Evolutionary conservation across 805 yeast species (phyloP), one percentile per base, ranked within the genome.

Genomic region (Vanderwaltozyma verrucispora): DNA sequence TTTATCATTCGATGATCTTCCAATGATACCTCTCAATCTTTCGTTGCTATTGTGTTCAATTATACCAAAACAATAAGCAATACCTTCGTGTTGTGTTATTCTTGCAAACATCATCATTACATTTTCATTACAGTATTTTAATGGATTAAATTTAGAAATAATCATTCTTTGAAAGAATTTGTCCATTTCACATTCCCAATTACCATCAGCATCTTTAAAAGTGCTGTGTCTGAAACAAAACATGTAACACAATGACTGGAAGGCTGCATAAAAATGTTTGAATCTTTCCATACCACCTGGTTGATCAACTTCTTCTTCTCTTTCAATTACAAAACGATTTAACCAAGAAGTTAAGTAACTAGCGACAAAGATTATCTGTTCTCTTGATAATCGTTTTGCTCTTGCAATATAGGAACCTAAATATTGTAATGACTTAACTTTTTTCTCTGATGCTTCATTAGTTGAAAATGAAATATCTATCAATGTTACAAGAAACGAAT

Each of bases 51-150:
- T 89, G 53, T 82, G 84, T 51, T 89, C 96, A 43, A 92, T 84
- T 32, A 92, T 83, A 24, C 94, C 80, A 60, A 83, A 89, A 59
- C 97, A 89, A 62, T 88, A 89, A 36, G 94, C 94, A 15, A 85
- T 82, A 53, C 85, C 86, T 47, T 85, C 84, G 50, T 79, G 78
- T 49, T 89, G 94, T 3, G 97, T 85, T 30, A 92, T 75, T 46
- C 86, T 80, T 11, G 97, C 96, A 67, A 89, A 89, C 68, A 88
- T 89, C 41, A 79, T 70, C 42, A 88, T 95, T 33, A 89, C 96
- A 13, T 94, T 85, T 51, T 84, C 94, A 54, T 88, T 89, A 61
- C 96, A 86, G 65, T 77, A 89, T 56, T 86, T 85, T 50, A 89
- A 70, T 4, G 97, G 97, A 56, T 89, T 92, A 68, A 92, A 89